Evolutionary conservation across 306 rosid species (phyloP), one percentile per base, ranked within the genome.

Genomic region (Cicer arietinum): DNA sequence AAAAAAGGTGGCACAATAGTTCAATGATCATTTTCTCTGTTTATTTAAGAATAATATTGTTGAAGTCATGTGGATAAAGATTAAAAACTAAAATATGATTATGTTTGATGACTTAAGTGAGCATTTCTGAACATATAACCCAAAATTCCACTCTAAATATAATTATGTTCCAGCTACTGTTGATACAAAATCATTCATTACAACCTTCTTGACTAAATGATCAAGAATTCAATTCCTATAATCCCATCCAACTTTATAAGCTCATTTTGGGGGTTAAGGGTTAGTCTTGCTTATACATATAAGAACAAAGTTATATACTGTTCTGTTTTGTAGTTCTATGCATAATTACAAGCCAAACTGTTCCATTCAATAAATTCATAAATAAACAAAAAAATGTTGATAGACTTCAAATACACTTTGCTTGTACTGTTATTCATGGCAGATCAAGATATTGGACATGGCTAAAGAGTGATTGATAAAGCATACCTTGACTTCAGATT

Each of bases 401-500:
- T 14, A 73, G 1, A 56, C 10, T 11, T 6, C 5, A 42, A 61
- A 61, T 22, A 42, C 41, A 67, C 37, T 43, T 61, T 43, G 35
- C 42, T 54, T 45, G 6, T 50, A 8, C 51, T 9, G 56, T 48
- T 54, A 22, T 48, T 65, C 51, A 73, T 40, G 58, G 20, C 45
- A 8, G 35, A 51, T 61, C 22, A 50, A 17, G 50, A 1, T 43
- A 50, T 18, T 53, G 56, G 77, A 59, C 40, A 67, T 37, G 39
- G 12, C n/a, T 79, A 16, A 79, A 80, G 54, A 25, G 10, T 71
- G 60, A 11, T 47, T 53, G 30, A 12, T 30, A 35, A 75, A 73
- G 64, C 71, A 65, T 83, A 92, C 98, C 92, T 86, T 88, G 78
- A 82, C 82, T 77, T 88, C 94, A 1, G 94, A 84, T 60, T 81